Base-by-base conservation (phyloP, 78 protist species). In the Dictyostelium brefeldianum region DNA sequence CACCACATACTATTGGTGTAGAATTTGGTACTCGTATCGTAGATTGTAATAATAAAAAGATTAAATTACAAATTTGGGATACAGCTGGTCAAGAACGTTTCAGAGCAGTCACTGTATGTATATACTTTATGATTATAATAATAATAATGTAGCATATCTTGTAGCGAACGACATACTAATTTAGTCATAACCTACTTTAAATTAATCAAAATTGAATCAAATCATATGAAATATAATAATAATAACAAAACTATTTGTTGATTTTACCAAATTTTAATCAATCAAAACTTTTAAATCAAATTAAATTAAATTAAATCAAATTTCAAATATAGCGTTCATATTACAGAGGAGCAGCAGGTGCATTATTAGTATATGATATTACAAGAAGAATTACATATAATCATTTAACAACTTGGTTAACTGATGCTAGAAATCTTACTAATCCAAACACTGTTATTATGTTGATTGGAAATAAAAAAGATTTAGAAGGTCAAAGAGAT, bases 261-360 rank as follows among this genome's bases (percentile, higher is more conserved):
- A 56, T 56, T 18, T 18, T 56, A 15, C 0, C n/a, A 20, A 56
- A 56, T 17, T 12, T 31, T 29, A 14, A 14, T 29, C 43, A 67
- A 27, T 17, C 22, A 5, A 17, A 31, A 12, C 31, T 36, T 31
- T 31, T 9, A 67, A 67, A 31, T 8, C 29, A 17, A 1, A 25
- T 31, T 18, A 67, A 65, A 8, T 15, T 67, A 10, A 31, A 31
- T 15, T n/a, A 29, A 98, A 14, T 31, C 97, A 59, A 59, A 10
- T 22, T 56, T 4, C 27, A 22, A 22, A 11, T n/a, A 22, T 62
- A 62, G 70, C 70, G 97, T 8, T 62, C 94, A 50, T 98, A 96
- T 92, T 97, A 97, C 91, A 83, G 97, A 57, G 99, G 98, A 43
- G 98, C 99, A 7, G 98, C 98, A n/a, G 98, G 98, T 50, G 98